A percentile compares a stretch with the other conserved stretches of the same genome.
These are phyloP conservation scores for Lathyrus aphaca DNA, from an alignment of 306 rosid species.

Conservation along the genomic window DNA sequence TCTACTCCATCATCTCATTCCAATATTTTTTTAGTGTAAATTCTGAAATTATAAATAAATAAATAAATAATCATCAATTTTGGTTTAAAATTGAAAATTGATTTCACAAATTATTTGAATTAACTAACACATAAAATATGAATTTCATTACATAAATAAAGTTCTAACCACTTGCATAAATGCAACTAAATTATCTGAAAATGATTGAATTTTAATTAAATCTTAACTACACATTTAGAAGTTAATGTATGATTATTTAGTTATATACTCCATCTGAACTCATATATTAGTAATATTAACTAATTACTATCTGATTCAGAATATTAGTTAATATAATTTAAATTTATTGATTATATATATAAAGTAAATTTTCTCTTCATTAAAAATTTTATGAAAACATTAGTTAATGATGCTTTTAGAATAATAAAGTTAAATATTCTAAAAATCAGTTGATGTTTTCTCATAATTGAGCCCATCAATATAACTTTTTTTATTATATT, in stretches of 20 bases:
- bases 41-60: slow-evolving; percentile 21
- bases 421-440: not conserved
- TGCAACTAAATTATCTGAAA: not conserved
- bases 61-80: not conserved
- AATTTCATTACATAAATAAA: not conserved
- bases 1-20: slow-evolving; percentile 36
- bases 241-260: not conserved
- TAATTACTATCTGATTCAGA: not conserved
- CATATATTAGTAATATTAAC: not conserved
- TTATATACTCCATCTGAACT: not conserved
- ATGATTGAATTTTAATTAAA: not conserved
- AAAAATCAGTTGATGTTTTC: not conserved
- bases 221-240: not conserved
- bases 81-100: not conserved
- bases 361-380: not conserved
- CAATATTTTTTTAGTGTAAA: slow-evolving; percentile 32
- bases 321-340: not conserved
- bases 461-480: not conserved
- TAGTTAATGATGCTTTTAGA: not conserved
- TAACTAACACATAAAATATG: too few relatives aligned
- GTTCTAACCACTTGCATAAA: not conserved
- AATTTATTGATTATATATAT: not conserved
- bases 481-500: not conserved
- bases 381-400: not conserved
- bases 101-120: not conserved